Base-by-base conservation (phyloP, 2,329 filamentous ascomycete species). In the Verticillium tricorpus region DNA sequence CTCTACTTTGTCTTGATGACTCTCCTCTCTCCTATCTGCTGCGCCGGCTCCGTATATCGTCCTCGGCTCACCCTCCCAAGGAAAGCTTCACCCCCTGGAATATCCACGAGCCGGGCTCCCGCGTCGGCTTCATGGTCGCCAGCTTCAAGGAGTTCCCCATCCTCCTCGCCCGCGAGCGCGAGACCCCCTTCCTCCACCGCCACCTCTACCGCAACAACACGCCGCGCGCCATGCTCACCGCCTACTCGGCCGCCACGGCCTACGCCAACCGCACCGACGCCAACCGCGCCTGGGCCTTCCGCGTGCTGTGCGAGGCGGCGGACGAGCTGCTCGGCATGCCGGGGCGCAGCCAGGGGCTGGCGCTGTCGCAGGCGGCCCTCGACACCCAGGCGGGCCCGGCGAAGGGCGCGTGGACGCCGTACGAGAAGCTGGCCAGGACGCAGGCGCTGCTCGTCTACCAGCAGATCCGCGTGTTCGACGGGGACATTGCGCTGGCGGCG, bases 391-490 rank as follows among this genome's bases (percentile, higher is more conserved):
- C 54, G 5, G 35, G 35, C 15, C 6, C 32, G 1, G 25, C 32
- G 31, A 28, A 25, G 22, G 12, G 22, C 11, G 25, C 34, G 11
- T 32, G 12, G 12, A 74, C 72, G 3, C 70, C 71, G 0, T 63
- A 67, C 1, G 76, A 80, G 52, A 79, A 77, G 69, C 69, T 81
- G 32, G 77, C 77, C 4, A 72, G 78, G 14, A 71, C 78, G 4
- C 79, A 81, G 66, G 79, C 78, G 1, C 69, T 80, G 19, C 62
- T 78, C 17, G 63, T 79, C 14, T 68, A 79, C 34, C 76, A 80
- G 63, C 69, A 73, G 2, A 76, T 81, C 39, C 72, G 78, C 52
- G 70, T 79, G 63, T 77, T 80, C 59, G 78, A 80, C 50, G 79
- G 78, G 0, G 78, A 81, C 58, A 62, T 80, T 3, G 65, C 69